Base-by-base conservation (phyloP, 768 basidiomycete species). In the Boletus pseudopeckii region DNA sequence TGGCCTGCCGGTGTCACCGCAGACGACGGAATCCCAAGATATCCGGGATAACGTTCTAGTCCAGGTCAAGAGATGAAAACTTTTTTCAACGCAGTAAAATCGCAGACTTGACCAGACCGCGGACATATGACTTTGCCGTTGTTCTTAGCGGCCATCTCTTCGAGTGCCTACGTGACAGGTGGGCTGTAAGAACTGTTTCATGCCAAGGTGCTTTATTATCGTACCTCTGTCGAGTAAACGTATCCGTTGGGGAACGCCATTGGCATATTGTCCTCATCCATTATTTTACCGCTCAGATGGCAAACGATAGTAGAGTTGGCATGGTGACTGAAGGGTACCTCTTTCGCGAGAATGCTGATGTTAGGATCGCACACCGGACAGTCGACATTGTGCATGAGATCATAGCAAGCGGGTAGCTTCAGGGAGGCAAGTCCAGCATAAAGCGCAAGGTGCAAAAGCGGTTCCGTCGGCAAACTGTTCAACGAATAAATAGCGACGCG, bases 251-350 rank as follows among this genome's bases (percentile, higher is more conserved):
- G 89, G 61, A 97, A 91, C 13, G 85, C 88, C 85, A 97, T 81
- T 0, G 95, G 92, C 78, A 88, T 85, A 62, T 95, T 95, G 66
- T 93, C 85, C 59, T 85, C 94, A 63, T 97, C 90, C 88, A 98
- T 96, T 52, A 98, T 94, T 68, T 86, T 85, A 24, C 96, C 94
- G 57, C 82, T 92, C 64, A 98, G 80, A 48, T 84, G 74, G 66
- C 97, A 98, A 15, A 98, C 95, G 50, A 99, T 91, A 0, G 92
- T 96, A 20, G 93, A 96, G 65, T 96, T 98, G 38, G 88, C 85
- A 67, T 98, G 94, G 72, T 98, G 95, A 60, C 90, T 91, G 66
- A 82, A 85, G 1, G 97, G 95, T 0, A 98, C 92, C 58, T 93
- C 90, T 52, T 79, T 76, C 13, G 90, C 92, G 8, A 99, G 81